Base-by-base conservation (phyloP, 2,329 filamentous ascomycete genomes). In the Dothistroma septosporum region DNA sequence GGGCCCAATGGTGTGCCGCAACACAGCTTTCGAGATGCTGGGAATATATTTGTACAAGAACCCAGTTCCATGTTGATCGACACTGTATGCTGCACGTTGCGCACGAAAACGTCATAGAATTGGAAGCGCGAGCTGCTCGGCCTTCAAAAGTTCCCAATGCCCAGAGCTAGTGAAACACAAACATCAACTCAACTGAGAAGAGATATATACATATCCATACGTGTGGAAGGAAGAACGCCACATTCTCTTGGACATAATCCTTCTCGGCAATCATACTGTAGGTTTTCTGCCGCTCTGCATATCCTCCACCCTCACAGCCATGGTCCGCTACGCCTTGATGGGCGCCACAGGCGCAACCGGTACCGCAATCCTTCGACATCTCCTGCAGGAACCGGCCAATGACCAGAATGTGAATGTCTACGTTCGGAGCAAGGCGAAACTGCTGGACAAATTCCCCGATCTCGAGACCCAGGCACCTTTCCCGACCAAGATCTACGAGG, bases 401-500 rank as follows among this genome's bases (percentile, higher is more conserved):
- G 61, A 67, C 58, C 56, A 69, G 22, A 63, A 21, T 19, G 56
- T 70, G 33, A 68, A 67, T 50, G 60, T 69, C 59, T 63, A 65
- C 59, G 62, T 70, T 28, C 66, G 68, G 7, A 59, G 49, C 44
- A 68, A 63, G 53, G 10, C 53, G 12, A 68, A 69, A 49, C 61
- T 69, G 14, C 41, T 62, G 28, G 59, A 61, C 50, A 49, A 53
- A 21, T 67, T 70, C 54, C 66, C 68, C 8, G 41, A 61, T 41
- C 53, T 70, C 16, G 60, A 66, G 66, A 19, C 24, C 11, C 21
- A 22, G 10, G 16, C 50, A 35, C 6, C 46, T 1, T 50, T 53
- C 10, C 24, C 57, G n/a, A 46, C 62, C 55, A 53, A 53, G 4
- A 62, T 82, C 78, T 50, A 79, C 77, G 0, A 74, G 75, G 66